Evolutionary conservation across 2,329 filamentous ascomycete species (phyloP), one percentile per base, ranked within the genome.

Genomic region (Arthrobotrys conoides): DNA sequence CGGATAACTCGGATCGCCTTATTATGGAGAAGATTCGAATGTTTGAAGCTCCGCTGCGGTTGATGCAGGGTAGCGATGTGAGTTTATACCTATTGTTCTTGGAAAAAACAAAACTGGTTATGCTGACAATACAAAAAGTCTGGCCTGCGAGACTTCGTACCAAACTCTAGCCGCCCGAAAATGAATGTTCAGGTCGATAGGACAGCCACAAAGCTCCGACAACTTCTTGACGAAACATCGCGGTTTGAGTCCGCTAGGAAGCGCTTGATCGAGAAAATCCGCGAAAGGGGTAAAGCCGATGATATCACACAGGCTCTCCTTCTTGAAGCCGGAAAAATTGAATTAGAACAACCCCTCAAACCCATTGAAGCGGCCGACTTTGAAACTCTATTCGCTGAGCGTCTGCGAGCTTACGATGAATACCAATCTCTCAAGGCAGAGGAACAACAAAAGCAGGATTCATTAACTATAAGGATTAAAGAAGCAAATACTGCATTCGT

Each of bases 281-380:
- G 91, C 36, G 91, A 93, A 76, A 96, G 94, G 83, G 91, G 91
- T 2, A 92, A 92, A 66, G 89, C 90, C 22, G 96, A 99, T 84
- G 95, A 98, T 84, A 94, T 98, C 82, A 94, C 94, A 82, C 88
- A 90, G 0, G 93, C 94, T 63, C 91, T 99, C 3, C 87, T 97
- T 22, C 89, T 89, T 61, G 94, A 98, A 86, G 91, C 94, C 1
- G 91, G 92, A 41, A 90, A 94, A 8, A 87, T 98, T 12, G 96
- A 98, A 85, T 90, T 94, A 55, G 91, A 92, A 75, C 95, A 93
- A 80, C 93, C 94, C 0, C 92, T 92, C 85, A 94, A 94, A 44
- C 89, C 90, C 10, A 91, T 99, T 65, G 92, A 93, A 64, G 91
- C 95, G 0, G 92, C 92, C 1, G 94, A 97, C 82, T 98, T 99